Evolutionary conservation across 495 filamentous ascomycete species (phyloP).

Genomic region (Collariella sp.): DNA sequence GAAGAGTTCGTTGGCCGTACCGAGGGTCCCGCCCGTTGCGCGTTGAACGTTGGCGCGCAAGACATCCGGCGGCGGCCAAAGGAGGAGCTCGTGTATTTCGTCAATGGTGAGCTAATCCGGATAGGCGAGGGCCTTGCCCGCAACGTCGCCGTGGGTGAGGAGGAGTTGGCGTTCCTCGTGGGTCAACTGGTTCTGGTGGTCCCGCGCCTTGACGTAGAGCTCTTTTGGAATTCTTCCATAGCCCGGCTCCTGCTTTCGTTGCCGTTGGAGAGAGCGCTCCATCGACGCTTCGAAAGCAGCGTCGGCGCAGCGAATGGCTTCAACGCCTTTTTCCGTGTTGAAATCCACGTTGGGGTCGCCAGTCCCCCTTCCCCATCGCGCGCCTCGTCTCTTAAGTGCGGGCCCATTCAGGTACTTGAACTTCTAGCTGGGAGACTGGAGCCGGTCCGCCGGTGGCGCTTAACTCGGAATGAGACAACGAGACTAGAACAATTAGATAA

Average conservation of each 20-base stretch:
- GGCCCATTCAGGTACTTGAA: too few species aligned
- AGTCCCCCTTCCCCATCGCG: too few species aligned
- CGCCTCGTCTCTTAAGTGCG: too few species aligned
- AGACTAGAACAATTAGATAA: too few species aligned
- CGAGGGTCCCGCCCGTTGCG: conserved; percentile 1
- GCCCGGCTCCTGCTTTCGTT: background rate
- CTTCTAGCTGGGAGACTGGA: too few species aligned
- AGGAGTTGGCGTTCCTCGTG: conserved; percentile 1
- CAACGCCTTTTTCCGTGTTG: too few species aligned
- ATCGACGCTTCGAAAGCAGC: too few species aligned
- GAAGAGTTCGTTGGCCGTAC: conserved; percentile 2
- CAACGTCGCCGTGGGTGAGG: background rate
- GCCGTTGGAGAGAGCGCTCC: too few species aligned
- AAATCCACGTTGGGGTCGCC: too few species aligned
- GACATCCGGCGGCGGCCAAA: background rate
- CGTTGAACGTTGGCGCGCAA: conserved; percentile 6
- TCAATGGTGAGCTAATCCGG: conserved; percentile 1
- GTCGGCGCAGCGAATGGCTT: too few species aligned
- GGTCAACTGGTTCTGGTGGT: conserved; percentile 3
- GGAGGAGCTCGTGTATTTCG: background rate
- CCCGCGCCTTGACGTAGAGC: conserved; percentile 8
- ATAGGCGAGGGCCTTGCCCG: background rate
- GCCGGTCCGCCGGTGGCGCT: too few species aligned
- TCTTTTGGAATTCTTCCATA: background rate
- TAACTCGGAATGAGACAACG: too few species aligned